A percentile compares a stretch with the other conserved stretches of the same genome.
These are phyloP conservation scores for Sugiyamaella mastotermitis DNA, from an alignment of 805 yeast species.

Conservation along the genomic window DNA sequence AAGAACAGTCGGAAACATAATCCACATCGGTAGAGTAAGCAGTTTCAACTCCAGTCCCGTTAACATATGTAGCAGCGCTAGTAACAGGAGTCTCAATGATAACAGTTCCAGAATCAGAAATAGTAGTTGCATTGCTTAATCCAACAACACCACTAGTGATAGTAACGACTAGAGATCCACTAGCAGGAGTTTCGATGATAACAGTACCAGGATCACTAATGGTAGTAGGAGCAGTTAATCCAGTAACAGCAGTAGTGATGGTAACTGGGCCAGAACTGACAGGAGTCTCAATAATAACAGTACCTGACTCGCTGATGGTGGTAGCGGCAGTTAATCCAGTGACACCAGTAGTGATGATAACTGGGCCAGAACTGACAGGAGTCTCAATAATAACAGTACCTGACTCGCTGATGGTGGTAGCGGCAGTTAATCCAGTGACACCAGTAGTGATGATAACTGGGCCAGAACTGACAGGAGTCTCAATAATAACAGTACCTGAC, in stretches of 20 bases:
- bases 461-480: constrained; percentile 2
- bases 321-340: constrained; percentile 2
- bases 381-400: constrained; percentile 4
- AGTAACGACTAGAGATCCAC: background rate
- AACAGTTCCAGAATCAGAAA: constrained; percentile 1
- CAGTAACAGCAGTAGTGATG: constrained; percentile 1
- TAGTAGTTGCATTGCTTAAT: constrained; percentile 1
- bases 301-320: constrained; percentile 2
- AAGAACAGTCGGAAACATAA: constrained; percentile 2
- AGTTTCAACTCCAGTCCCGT: constrained; percentile 2
- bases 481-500: constrained; percentile 4
- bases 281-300: constrained; percentile 4
- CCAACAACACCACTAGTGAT: constrained; percentile 2
- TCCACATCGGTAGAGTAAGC: constrained; percentile 3
- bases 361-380: constrained; percentile 1
- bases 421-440: constrained; percentile 2
- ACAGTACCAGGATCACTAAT: constrained; percentile 4
- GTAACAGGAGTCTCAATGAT: constrained; percentile 3
- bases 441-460: constrained; percentile 2
- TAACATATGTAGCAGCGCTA: background rate
- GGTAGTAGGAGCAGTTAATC: constrained; percentile 2
- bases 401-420: constrained; percentile 1
- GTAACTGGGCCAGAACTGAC: constrained; percentile 2
- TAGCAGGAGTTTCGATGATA: constrained; percentile 4
- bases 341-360: constrained; percentile 2